Evolutionary conservation across 2,329 filamentous ascomycete genomes (phyloP), one percentile per base, ranked within the genome.

Genomic region (Aspergillus texensis): DNA sequence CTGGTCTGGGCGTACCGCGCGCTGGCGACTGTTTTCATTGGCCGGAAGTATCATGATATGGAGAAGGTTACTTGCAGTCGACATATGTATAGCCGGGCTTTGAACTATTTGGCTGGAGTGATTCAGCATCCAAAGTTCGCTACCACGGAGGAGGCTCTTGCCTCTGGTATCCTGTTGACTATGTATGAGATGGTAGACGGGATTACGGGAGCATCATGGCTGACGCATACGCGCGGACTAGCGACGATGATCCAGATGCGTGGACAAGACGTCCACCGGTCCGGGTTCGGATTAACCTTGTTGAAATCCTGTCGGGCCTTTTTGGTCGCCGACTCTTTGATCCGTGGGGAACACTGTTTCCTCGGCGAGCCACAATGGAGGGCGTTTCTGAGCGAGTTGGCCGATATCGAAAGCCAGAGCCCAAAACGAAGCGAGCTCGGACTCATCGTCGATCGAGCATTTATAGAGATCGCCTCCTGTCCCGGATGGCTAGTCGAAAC

Each of bases 1-100:
- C 60, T 67, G n/a, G 39, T 62, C 14, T 67, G 62, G 62, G 62
- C 62, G 24, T 60, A 61, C 43, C 60, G 56, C 24, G 61, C 57
- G n/a, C 34, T 67, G 19, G 53, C 57, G 2, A 67, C 62, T 0
- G 34, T 67, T 16, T 55, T 53, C n/a, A 26, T 64, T 26, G 65
- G 60, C 1, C 56, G 53, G 50, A 57, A 21, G 19, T 26, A 63
- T 53, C 14, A 41, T 8, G 65, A 67, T 55, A 11, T 9, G 2
- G 24, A 60, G 1, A 64, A 64, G 48, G 26, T 67, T 8, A 57
- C 48, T 4, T 60, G 55, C 39, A 62, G 65, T 39, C 46, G 65
- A 28, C 46, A 50, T 30, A 50, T 50, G 46, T 50, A 50, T n/a
- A 30, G 26, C 14, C 26, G 46, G 26, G 46, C 46, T 8, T 19